Evolutionary conservation across 305 asterid species (phyloP), one percentile per base, ranked within the genome.

Genomic region (Fraxinus greggii): DNA sequence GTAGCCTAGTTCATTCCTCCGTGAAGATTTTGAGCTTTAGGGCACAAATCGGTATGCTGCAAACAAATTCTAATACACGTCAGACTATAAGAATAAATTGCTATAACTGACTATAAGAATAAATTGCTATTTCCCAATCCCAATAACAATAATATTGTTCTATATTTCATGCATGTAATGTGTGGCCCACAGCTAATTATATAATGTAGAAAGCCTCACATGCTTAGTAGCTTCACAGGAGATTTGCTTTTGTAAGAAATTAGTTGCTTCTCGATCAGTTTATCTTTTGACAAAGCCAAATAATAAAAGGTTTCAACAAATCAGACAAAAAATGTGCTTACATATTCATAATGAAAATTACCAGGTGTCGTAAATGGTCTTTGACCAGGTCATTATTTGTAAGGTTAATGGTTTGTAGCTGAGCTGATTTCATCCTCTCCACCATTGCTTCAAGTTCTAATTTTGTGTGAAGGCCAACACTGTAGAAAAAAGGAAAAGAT

Each of bases 351-450:
- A 51, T 65, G 81, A 54, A 9, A 48, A 88, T 75, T 89, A 95
- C 99, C 98, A 95, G 80, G 89, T 95, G 98, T 79, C 99, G 90
- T 81, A 95, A 89, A 85, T 95, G 98, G 88, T 95, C 98, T 89
- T 95, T 95, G 89, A 92, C 98, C 89, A 95, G 85, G 88, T 95
- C 99, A 86, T 95, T 94, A 79, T 90, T 86, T 33, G 99, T 91
- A 79, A 94, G 93, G 88, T 95, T 87, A 75, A 91, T 88, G 81
- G 99, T 94, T 73, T 79, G 81, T 77, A 94, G 91, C 81, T 86
- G 86, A 77, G 92, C 88, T 23, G 92, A 87, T 85, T 89, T 78
- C 97, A 95, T 89, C 82, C 95, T 92, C 79, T 82, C 82, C 82
- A 92, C 33, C 99, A 95, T 92, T 75, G 86, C 92, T 81, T 90